phyloP scores from a whole-genome alignment of 768 basidiomycete species.

The Kockovaella imperatae region DNA sequence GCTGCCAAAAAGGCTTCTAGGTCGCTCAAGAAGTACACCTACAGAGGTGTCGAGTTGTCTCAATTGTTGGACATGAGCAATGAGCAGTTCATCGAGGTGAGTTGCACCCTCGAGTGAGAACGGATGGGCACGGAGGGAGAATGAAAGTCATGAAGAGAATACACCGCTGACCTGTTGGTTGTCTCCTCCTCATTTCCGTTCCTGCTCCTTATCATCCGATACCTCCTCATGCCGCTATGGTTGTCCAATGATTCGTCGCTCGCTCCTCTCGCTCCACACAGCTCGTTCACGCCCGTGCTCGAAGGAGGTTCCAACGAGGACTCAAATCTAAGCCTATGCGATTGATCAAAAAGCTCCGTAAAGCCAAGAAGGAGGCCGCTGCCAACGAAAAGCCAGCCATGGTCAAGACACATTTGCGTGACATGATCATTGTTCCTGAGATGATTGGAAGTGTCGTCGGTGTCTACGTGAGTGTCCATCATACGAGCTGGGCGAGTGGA shows the following conservation, averaged over 20 bases:
- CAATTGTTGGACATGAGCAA: conserved; percentile 94
- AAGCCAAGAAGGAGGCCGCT: conserved; percentile 98
- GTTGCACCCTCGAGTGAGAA: conserved; percentile 47
- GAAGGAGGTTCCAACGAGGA: conserved; percentile 96
- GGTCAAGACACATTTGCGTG: conserved; percentile 97
- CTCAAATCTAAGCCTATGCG: conserved; percentile 98
- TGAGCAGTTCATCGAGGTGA: conserved; percentile 64
- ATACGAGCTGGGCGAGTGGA: neutral
- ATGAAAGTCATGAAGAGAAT: neutral
- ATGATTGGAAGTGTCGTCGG: conserved; percentile 99
- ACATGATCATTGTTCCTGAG: conserved; percentile 99
- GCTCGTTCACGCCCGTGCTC: conserved; percentile 97
- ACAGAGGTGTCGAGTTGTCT: conserved; percentile 96
- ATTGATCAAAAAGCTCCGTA: conserved; percentile 98
- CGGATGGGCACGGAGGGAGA: neutral
- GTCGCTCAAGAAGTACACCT: conserved; percentile 97
- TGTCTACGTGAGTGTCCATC: conserved; percentile 58
- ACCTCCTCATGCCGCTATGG: neutral
- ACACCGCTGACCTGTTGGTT: too few species aligned
- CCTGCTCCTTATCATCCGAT: neutral
- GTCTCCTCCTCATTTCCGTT: conserved; percentile 51
- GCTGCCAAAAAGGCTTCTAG: conserved; percentile 98
- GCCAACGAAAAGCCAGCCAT: conserved; percentile 98
- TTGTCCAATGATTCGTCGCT: neutral
- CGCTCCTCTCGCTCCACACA: conserved; percentile 37